phyloP scores from a whole-genome alignment of 2,329 filamentous ascomycete species.

The Hymenoscyphus fructigenus region DNA sequence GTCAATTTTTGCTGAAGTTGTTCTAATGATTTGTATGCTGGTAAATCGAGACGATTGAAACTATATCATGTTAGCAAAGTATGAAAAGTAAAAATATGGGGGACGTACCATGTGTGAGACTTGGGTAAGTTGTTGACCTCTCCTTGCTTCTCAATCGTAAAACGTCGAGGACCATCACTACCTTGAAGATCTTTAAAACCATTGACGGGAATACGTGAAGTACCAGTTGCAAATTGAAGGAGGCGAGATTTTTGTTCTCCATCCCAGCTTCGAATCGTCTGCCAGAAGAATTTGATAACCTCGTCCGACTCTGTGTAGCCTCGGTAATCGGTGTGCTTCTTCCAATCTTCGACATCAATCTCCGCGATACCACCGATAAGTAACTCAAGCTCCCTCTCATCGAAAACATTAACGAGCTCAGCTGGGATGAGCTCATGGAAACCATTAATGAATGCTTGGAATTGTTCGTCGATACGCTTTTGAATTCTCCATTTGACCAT shows the following conservation, averaged over 20 bases:
- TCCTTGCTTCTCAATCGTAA: slow-evolving; percentile 97
- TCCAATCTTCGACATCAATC: slow-evolving; percentile 99
- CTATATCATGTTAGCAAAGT: slow-evolving; percentile 45
- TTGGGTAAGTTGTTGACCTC: slow-evolving; percentile 90
- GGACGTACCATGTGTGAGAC: slow-evolving; percentile 89
- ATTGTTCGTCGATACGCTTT: slow-evolving; percentile 97
- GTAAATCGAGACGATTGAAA: slow-evolving; percentile 96
- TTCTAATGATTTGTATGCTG: slow-evolving; percentile 87
- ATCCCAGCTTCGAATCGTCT: slow-evolving; percentile 94
- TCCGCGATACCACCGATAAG: slow-evolving; percentile 99
- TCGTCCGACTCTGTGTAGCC: slow-evolving; percentile 98
- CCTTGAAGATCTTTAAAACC: slow-evolving; percentile 99
- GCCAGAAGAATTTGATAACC: slow-evolving; percentile 98
- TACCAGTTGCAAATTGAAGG: slow-evolving; percentile 95
- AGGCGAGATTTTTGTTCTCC: slow-evolving; percentile 97
- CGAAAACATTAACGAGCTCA: slow-evolving; percentile 96
- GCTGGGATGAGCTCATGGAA: slow-evolving; percentile 97
- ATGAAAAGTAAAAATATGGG: neutral
- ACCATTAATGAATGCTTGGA: slow-evolving; percentile 94
- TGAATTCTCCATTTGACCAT: slow-evolving; percentile 99
- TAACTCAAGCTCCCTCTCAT: slow-evolving; percentile 93
- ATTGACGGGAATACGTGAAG: slow-evolving; percentile 96
- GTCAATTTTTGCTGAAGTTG: slow-evolving; percentile 85
- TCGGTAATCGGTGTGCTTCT: slow-evolving; percentile 99
- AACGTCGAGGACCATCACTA: slow-evolving; percentile 89